These are phyloP conservation scores for Scedosporium dehoogii DNA, from an alignment of 2,329 filamentous ascomycete genomes.

Conservation along the genomic window DNA sequence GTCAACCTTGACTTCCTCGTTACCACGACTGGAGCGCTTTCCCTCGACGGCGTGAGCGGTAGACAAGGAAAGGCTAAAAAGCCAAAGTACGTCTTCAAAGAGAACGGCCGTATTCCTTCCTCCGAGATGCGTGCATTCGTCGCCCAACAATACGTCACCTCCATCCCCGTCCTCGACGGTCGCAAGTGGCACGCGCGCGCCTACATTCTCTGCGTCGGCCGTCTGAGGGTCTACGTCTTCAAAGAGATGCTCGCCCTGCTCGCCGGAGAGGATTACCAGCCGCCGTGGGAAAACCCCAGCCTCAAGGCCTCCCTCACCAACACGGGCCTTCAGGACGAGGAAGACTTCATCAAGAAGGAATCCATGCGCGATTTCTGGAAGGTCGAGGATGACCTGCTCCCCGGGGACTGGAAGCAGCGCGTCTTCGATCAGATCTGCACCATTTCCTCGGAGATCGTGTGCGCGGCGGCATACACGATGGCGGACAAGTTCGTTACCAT, in stretches of 20 bases:
- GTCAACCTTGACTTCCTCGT: constrained; percentile 20
- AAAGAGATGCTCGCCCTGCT: constrained; percentile 25
- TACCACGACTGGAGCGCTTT: constrained; percentile 17
- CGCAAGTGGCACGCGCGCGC: constrained; percentile 27
- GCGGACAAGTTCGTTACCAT: constrained; percentile 26
- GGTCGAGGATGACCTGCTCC: constrained; percentile 17
- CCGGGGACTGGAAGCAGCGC: constrained; percentile 20
- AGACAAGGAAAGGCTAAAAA: constrained; percentile 5
- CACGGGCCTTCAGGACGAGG: constrained; percentile 25
- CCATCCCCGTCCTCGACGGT: constrained; percentile 19
- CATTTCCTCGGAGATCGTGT: constrained; percentile 23
- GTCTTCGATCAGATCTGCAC: constrained; percentile 25
- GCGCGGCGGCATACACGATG: constrained; percentile 25
- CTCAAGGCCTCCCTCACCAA: constrained; percentile 25
- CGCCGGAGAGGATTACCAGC: constrained; percentile 23
- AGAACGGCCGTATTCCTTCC: constrained; percentile 23
- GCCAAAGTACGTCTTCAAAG: constrained; percentile 18
- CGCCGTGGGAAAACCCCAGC: constrained; percentile 24
- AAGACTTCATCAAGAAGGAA: constrained; percentile 18
- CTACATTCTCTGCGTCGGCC: constrained; percentile 25
- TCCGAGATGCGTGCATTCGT: constrained; percentile 27
- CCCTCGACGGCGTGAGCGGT: constrained; percentile 3
- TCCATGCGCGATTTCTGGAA: constrained; percentile 27
- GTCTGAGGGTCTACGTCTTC: constrained; percentile 26
- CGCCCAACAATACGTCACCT: constrained; percentile 25